Conservation (phyloP, 2,329 filamentous ascomycete genomes). For the Fusarium beomiforme region DNA sequence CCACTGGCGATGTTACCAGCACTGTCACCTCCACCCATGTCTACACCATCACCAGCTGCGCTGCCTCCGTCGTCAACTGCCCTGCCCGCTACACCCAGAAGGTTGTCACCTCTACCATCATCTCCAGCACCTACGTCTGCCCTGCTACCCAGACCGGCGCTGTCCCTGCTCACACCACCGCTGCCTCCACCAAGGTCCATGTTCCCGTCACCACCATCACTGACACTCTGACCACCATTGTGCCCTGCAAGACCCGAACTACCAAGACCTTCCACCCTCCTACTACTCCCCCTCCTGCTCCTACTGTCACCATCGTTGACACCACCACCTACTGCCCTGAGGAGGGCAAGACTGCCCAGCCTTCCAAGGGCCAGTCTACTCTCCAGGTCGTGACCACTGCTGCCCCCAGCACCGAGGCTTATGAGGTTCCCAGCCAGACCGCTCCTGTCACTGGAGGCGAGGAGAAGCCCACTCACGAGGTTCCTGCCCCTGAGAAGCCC, state of each 20-base stretch:
- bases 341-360: slow-evolving; percentile 9
- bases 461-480: background rate
- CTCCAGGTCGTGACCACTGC: slow-evolving; percentile 8
- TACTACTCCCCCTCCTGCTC: slow-evolving; percentile 24
- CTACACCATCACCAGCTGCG: slow-evolving; percentile 51
- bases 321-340: slow-evolving; percentile 29
- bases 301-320: slow-evolving; percentile 37
- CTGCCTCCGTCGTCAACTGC: slow-evolving; percentile 52
- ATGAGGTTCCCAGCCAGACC: background rate
- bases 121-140: slow-evolving; percentile 37
- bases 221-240: slow-evolving; percentile 40
- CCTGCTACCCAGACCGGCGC: slow-evolving; percentile 32
- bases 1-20: slow-evolving; percentile 33
- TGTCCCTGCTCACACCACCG: slow-evolving; percentile 12
- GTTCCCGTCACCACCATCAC: slow-evolving; percentile 37
- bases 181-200: slow-evolving; percentile 8
- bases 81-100: slow-evolving; percentile 49
- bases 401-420: background rate
- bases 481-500: slow-evolving; percentile 6
- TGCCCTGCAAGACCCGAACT: slow-evolving; percentile 39
- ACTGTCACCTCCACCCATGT: slow-evolving; percentile 39
- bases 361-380: slow-evolving; percentile 1
- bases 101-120: slow-evolving; percentile 42
- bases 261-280: slow-evolving; percentile 41
- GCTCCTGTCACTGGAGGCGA: background rate